A percentile compares a stretch with the other conserved stretches of the same genome.
Conservation (phyloP, 495 filamentous ascomycete species). For the Penicillium taxi region DNA sequence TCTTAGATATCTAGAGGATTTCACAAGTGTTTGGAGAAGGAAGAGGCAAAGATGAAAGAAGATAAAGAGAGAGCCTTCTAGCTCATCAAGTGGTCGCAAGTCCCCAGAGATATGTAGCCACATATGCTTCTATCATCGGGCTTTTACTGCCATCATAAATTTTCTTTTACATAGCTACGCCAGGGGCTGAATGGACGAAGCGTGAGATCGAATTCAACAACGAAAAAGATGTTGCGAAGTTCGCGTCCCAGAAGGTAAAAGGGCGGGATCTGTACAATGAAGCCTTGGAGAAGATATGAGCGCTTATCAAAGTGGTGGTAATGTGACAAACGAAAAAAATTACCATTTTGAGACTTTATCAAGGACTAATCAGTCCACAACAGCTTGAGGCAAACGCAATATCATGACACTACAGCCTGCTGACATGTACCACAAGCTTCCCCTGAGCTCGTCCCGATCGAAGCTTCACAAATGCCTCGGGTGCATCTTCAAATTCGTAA, state of each 20-base stretch:
- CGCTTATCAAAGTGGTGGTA: not conserved
- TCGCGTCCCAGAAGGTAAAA: slow-evolving; percentile 14
- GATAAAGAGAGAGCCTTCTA: slow-evolving; percentile 23
- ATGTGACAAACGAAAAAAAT: not conserved
- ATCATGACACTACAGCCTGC: not conserved
- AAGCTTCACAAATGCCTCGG: slow-evolving; percentile 56
- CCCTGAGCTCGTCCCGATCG: slow-evolving; percentile 55
- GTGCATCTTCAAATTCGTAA: slow-evolving; percentile 53
- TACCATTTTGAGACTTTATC: not conserved
- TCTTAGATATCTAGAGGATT: not conserved
- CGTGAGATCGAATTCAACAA: slow-evolving; percentile 15
- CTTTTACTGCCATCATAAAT: slow-evolving; percentile 22
- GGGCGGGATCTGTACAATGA: slow-evolving; percentile 21
- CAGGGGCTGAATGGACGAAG: slow-evolving; percentile 19
- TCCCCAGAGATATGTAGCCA: slow-evolving; percentile 22
- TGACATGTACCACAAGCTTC: slow-evolving; percentile 60
- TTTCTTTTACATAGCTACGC: slow-evolving; percentile 25
- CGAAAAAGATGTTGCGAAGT: slow-evolving; percentile 10
- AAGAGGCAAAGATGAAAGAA: slow-evolving; percentile 24
- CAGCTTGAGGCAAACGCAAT: too few relatives aligned
- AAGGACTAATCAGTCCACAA: slow-evolving; percentile 7
- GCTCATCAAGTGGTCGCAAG: slow-evolving; percentile 21
- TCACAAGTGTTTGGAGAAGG: slow-evolving; percentile 22
- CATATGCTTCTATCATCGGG: slow-evolving; percentile 23
- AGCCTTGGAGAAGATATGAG: slow-evolving; percentile 22